Percentiles rank a stretch among this genome's conserved stretches.
Evolutionary conservation across 495 filamentous ascomycete genomes (phyloP).

Genomic region (Staphylotrichum longicolle): DNA sequence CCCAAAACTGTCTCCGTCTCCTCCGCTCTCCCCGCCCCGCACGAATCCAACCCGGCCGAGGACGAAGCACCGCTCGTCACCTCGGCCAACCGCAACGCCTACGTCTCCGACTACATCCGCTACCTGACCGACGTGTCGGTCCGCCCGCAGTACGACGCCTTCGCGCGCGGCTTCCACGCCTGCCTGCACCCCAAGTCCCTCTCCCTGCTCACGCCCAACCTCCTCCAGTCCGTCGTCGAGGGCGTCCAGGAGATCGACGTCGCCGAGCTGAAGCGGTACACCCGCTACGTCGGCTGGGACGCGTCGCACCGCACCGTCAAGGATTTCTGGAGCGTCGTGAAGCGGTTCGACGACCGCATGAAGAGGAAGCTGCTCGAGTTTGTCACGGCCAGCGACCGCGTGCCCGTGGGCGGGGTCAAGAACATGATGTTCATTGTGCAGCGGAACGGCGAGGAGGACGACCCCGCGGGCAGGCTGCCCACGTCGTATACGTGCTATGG

Average conservation of each 20-base stretch:
- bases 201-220: slow-evolving; percentile 64
- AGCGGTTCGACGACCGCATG: slow-evolving; percentile 62
- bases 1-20: slow-evolving; percentile 20
- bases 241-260: slow-evolving; percentile 77
- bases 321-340: slow-evolving; percentile 82
- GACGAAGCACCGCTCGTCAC: slow-evolving; percentile 65
- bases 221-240: slow-evolving; percentile 76
- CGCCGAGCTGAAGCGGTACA: slow-evolving; percentile 60
- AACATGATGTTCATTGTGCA: slow-evolving; percentile 81
- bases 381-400: slow-evolving; percentile 86
- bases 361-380: slow-evolving; percentile 80
- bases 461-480: slow-evolving; percentile 57
- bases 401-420: slow-evolving; percentile 78
- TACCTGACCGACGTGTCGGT: slow-evolving; percentile 81
- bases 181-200: slow-evolving; percentile 69
- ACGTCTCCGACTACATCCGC: slow-evolving; percentile 82
- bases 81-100: slow-evolving; percentile 70
- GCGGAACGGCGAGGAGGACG: slow-evolving; percentile 68
- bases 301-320: slow-evolving; percentile 62
- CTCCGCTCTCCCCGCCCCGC: slow-evolving; percentile 27
- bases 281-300: slow-evolving; percentile 78
- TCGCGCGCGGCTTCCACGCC: slow-evolving; percentile 74
- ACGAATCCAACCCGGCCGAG: slow-evolving; percentile 31
- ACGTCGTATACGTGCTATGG: slow-evolving; percentile 90
- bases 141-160: slow-evolving; percentile 72